A percentile compares a stretch with the other conserved stretches of the same genome.
Evolutionary conservation across 2,329 filamentous ascomycete species (phyloP).

Genomic region (Shiraia bambusicola): DNA sequence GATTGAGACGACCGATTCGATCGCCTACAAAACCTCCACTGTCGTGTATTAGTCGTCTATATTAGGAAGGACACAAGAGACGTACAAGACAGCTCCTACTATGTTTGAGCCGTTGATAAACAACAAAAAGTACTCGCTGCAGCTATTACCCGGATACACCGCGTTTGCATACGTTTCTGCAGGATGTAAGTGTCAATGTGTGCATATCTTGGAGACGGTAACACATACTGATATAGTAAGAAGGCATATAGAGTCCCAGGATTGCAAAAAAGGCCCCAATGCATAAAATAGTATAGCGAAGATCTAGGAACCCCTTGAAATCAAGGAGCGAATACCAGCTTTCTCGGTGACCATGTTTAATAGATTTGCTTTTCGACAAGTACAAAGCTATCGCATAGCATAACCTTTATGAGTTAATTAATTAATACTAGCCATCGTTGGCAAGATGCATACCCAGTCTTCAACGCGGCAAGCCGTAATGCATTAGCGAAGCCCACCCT

Average conservation of each 20-base stretch:
- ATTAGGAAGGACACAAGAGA: slow-evolving; percentile 41
- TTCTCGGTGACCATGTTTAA: slow-evolving; percentile 11
- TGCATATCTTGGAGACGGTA: no score
- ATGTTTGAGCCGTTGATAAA: slow-evolving; percentile 55
- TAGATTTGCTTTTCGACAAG: slow-evolving; percentile 32
- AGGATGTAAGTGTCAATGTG: slow-evolving; percentile 47
- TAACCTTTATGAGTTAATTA: slow-evolving; percentile 53
- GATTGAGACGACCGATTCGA: slow-evolving; percentile 56
- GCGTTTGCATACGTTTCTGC: slow-evolving; percentile 62
- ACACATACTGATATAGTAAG: slow-evolving; percentile 42
- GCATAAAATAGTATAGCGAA: slow-evolving; percentile 34
- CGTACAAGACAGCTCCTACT: slow-evolving; percentile 55
- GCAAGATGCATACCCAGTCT: slow-evolving; percentile 21
- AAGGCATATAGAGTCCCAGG: slow-evolving; percentile 35
- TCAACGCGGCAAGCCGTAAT: slow-evolving; percentile 63
- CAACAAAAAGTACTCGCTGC: slow-evolving; percentile 51
- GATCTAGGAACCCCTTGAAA: slow-evolving; percentile 36
- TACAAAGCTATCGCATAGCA: slow-evolving; percentile 46
- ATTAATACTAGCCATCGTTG: slow-evolving; percentile 51
- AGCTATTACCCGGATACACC: slow-evolving; percentile 51
- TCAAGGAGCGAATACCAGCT: slow-evolving; percentile 33
- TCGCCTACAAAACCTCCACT: slow-evolving; percentile 56
- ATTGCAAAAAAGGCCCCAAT: slow-evolving; percentile 30
- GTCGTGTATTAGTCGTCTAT: slow-evolving; percentile 29
- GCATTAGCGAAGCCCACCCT: slow-evolving; percentile 62